A percentile compares a stretch with the other conserved stretches of the same genome.
phyloP scores from a whole-genome alignment of 83 land plant species.

The Thuja plicata region DNA sequence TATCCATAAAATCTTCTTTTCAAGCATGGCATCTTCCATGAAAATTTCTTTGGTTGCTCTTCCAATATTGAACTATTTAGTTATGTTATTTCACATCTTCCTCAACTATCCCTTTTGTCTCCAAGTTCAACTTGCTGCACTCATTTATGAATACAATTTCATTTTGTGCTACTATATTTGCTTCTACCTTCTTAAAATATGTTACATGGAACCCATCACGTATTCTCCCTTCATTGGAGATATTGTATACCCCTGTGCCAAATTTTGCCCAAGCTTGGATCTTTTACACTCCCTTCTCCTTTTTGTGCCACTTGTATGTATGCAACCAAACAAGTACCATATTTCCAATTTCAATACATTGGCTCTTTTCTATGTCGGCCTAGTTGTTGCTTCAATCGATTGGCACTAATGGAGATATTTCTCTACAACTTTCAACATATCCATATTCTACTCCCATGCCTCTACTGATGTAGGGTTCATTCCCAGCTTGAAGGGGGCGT shows the following conservation, averaged over 20 bases:
- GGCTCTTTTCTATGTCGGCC: no score
- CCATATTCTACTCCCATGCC: background rate
- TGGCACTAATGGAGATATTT: background rate
- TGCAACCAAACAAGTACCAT: background rate
- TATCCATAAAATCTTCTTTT: no score
- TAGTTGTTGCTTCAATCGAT: background rate
- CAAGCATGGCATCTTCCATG: no score
- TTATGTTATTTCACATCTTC: no score
- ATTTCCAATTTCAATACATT: background rate
- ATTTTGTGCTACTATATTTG: no score
- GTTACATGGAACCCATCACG: background rate
- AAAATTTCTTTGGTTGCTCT: no score
- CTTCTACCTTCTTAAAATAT: background rate
- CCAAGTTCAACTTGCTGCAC: no score
- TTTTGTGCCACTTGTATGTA: background rate
- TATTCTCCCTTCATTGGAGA: background rate
- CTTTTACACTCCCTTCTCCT: background rate
- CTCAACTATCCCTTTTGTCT: no score
- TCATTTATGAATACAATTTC: no score
- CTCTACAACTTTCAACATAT: background rate
- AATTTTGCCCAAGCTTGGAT: background rate
- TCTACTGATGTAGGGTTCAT: background rate
- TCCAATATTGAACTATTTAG: no score
- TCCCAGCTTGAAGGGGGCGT: background rate
- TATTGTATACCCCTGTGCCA: background rate